Evolutionary conservation across 805 yeast genomes (phyloP).

Genomic region (Metschnikowia santaceciliae): DNA sequence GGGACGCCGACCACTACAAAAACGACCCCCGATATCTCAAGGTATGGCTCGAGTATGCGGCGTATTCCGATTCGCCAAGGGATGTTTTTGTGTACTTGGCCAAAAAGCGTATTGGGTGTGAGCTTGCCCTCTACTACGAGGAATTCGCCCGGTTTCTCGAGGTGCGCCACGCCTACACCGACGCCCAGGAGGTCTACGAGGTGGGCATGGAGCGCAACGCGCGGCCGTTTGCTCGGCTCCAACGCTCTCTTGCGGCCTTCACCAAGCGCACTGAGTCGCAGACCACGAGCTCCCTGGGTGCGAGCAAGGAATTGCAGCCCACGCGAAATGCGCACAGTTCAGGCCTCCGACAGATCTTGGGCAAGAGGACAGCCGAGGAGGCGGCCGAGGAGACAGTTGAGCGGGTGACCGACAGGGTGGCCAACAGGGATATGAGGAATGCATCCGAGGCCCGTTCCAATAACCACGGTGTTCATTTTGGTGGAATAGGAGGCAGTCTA

Average conservation of each 20-base stretch:
- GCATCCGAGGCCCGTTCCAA: background rate
- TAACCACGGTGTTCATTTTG: too few relatives aligned
- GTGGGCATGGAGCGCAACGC: conserved; percentile 60
- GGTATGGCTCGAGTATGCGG: conserved; percentile 78
- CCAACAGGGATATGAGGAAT: background rate
- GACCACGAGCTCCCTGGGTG: background rate
- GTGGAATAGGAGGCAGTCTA: background rate
- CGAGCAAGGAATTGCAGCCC: background rate
- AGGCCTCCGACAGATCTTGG: conserved; percentile 1
- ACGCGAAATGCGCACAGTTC: background rate
- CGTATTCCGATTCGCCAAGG: conserved; percentile 62
- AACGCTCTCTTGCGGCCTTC: conserved; percentile 42
- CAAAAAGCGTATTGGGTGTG: conserved; percentile 65
- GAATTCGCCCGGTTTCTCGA: conserved; percentile 69
- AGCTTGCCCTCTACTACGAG: conserved; percentile 71
- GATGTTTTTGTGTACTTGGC: conserved; percentile 70
- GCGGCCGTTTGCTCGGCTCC: conserved; percentile 49
- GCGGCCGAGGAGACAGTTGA: background rate
- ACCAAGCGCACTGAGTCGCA: conserved; percentile 12
- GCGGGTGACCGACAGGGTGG: background rate
- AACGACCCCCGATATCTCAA: conserved; percentile 79
- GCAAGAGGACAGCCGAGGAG: background rate
- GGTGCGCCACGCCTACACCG: conserved; percentile 38
- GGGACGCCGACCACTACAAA: conserved; percentile 62
- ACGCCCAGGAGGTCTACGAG: conserved; percentile 58